phyloP scores from a whole-genome alignment of 768 basidiomycete genomes.

The Sistotremastrum suecicum region DNA sequence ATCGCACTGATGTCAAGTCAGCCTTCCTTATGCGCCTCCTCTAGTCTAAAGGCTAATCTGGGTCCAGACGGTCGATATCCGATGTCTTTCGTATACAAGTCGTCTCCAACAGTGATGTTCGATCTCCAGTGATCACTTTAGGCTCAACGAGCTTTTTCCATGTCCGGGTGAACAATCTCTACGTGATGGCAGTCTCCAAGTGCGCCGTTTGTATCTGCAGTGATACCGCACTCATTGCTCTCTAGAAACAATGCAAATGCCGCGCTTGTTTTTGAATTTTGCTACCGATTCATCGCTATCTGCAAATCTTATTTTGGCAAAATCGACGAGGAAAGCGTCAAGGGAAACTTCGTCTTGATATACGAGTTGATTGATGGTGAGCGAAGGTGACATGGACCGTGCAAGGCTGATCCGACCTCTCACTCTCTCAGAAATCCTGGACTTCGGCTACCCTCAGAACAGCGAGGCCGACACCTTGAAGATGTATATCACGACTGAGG shows the following conservation, averaged over 20 bases:
- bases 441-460: constrained; percentile 98
- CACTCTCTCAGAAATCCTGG: constrained; percentile 68
- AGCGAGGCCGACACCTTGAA: constrained; percentile 97
- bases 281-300: constrained; percentile 92
- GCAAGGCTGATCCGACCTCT: constrained; percentile 7
- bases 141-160: constrained; percentile 99
- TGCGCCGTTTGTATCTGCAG: constrained; percentile 20
- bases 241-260: constrained; percentile 89
- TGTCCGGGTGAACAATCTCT: constrained; percentile 88
- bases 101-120: constrained; percentile 91
- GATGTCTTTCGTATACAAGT: constrained; percentile 99
- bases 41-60: background rate
- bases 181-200: constrained; percentile 94
- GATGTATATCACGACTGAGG: constrained; percentile 96
- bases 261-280: constrained; percentile 94
- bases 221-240: background rate
- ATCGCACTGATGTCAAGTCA: constrained; percentile 95
- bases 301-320: constrained; percentile 96
- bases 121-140: constrained; percentile 93
- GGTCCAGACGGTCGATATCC: constrained; percentile 76
- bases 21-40: constrained; percentile 9
- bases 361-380: constrained; percentile 95
- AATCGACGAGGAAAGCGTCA: constrained; percentile 93
- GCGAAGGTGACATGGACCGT: constrained; percentile 9
- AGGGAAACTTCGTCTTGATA: constrained; percentile 98